Conservation (phyloP, 495 filamentous ascomycete genomes). For the Lentithecium fluviatile region DNA sequence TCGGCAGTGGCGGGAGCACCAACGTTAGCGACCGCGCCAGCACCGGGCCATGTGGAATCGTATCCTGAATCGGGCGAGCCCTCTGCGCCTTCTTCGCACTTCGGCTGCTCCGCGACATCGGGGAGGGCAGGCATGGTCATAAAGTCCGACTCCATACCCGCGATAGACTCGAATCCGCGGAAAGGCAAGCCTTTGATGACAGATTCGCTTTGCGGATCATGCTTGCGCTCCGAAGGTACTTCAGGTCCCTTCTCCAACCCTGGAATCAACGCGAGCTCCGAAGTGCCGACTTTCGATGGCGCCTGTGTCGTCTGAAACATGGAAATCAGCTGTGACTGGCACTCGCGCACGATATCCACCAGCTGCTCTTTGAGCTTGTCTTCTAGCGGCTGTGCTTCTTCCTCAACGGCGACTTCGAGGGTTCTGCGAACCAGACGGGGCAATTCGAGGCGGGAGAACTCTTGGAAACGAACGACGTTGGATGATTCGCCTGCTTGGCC, state of each 20-base stretch:
- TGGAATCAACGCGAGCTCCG: background rate
- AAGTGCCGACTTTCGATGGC: background rate
- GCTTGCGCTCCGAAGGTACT: no score
- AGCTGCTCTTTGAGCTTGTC: slow-evolving; percentile 29
- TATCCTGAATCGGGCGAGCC: slow-evolving; percentile 10
- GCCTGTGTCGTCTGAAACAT: slow-evolving; percentile 18
- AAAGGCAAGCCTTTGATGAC: background rate
- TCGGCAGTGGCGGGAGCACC: no score
- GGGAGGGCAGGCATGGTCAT: background rate
- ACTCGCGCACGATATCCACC: slow-evolving; percentile 30
- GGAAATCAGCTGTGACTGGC: slow-evolving; percentile 21
- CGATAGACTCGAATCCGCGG: background rate
- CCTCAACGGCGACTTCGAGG: slow-evolving; percentile 25
- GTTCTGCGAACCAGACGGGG: slow-evolving; percentile 26
- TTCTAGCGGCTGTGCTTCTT: slow-evolving; percentile 28
- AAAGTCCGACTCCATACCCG: background rate
- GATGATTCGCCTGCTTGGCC: slow-evolving; percentile 1
- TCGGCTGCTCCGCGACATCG: background rate
- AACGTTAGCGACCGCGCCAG: no score
- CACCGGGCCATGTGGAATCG: slow-evolving; percentile 5
- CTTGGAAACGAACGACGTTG: slow-evolving; percentile 25
- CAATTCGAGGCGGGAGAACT: slow-evolving; percentile 28
- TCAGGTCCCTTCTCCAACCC: background rate
- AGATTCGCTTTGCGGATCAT: background rate
- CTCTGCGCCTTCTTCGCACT: background rate